phyloP scores from a whole-genome alignment of 2,329 filamentous ascomycete genomes.

The Alternaria conjuncta region DNA sequence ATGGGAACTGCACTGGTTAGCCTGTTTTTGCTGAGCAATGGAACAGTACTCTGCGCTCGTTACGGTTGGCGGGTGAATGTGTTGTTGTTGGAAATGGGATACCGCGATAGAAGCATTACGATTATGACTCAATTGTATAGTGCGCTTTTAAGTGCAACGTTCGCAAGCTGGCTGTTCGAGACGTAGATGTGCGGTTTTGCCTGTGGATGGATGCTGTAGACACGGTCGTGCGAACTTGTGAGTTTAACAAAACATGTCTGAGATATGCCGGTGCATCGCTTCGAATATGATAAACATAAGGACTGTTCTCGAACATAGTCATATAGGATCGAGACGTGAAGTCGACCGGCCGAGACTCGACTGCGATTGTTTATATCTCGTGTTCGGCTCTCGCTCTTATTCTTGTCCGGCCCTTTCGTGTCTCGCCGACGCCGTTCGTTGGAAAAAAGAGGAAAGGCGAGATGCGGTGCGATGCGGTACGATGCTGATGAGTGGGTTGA shows the following conservation, averaged over 20 bases:
- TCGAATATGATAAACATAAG: neutral
- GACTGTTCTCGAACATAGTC: neutral
- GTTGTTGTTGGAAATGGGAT: neutral
- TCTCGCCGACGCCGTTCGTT: neutral
- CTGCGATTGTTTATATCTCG: neutral
- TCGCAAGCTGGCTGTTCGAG: neutral
- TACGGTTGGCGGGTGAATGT: neutral
- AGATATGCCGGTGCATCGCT: neutral
- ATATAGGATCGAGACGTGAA: neutral
- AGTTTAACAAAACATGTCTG: neutral
- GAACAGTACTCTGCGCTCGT: neutral
- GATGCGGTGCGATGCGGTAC: neutral
- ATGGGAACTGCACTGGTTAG: neutral
- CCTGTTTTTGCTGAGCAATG: neutral
- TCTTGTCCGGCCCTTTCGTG: neutral
- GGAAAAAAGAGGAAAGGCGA: neutral
- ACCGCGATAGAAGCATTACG: neutral
- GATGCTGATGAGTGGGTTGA: neutral
- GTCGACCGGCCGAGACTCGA: neutral
- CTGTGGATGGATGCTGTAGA: neutral
- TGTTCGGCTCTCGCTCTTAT: neutral
- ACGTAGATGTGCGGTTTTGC: neutral
- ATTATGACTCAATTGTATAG: neutral
- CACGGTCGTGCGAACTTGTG: neutral
- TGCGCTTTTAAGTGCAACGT: neutral